phyloP scores from a whole-genome alignment of 306 rosid species.

The Luffa aegyptiaca region DNA sequence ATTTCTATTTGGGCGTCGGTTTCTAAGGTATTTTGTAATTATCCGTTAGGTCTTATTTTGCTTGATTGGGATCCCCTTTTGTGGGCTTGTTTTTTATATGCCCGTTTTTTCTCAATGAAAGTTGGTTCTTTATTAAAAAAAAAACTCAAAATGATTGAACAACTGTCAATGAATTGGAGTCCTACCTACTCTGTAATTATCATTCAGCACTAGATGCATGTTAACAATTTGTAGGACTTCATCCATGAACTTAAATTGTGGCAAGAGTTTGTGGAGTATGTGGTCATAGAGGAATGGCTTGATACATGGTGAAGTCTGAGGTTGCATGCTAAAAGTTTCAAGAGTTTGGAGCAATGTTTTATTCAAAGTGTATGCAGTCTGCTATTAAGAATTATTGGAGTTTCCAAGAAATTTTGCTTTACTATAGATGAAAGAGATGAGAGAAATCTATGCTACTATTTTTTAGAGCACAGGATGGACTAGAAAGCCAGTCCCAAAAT shows the following conservation, averaged over 20 bases:
- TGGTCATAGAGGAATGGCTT: not conserved
- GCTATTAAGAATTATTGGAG: not conserved
- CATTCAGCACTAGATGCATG: not conserved
- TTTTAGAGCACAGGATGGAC: not conserved
- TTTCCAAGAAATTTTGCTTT: not conserved
- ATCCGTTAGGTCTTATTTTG: no score
- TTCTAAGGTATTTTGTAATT: no score
- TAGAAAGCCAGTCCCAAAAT: no score
- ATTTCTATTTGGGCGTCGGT: no score
- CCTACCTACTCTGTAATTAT: not conserved
- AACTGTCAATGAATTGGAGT: not conserved
- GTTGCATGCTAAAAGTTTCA: not conserved
- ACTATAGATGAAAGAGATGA: not conserved
- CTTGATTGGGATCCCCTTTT: no score
- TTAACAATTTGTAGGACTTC: not conserved
- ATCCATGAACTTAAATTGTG: not conserved
- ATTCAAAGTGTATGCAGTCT: not conserved
- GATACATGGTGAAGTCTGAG: not conserved
- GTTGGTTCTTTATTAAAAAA: no score
- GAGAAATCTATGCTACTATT: not conserved
- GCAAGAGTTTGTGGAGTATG: not conserved
- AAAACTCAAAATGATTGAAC: not conserved
- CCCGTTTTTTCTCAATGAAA: no score
- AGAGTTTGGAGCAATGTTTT: not conserved
- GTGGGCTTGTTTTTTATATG: no score